Evolutionary conservation across 257 asterid genomes (phyloP), one percentile per base, ranked within the genome.

Genomic region (Handroanthus guayacan): DNA sequence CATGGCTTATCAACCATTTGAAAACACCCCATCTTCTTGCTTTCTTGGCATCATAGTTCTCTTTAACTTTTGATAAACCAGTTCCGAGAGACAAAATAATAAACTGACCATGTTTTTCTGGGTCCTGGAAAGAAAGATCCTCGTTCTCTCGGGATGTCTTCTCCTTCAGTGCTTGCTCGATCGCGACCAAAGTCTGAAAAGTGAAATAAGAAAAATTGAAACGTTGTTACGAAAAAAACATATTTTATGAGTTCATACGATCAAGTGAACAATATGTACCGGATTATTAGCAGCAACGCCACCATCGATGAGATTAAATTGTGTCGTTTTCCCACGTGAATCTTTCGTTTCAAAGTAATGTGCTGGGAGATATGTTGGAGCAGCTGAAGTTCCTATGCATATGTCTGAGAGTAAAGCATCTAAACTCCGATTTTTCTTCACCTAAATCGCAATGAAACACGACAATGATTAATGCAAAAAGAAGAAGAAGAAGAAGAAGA

Each of bases 31-130:
- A 80, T 10, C 54, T 62, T 62, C 44, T 45, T 11, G 72, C 77
- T 13, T 13, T n/a, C 5, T 55, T 14, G 13, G 83, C 72, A 12
- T 47, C 45, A 43, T 69, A 74, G 18, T 71, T 71, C 47, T 75
- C 39, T 37, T 79, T 82, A 3, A 13, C 18, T 72, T 78, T 82
- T 6, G 83, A 65, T 0, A 85, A 61, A 4, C 91, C 89, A 0
- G 87, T 80, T 63, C 93, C 91, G 10, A 88, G 0, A 3, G 90
- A 87, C 6, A 89, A 67, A 39, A 89, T 85, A 8, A 83, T 58
- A 16, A 84, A 73, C 4, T 86, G 75, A 1, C 80, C 67, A 7
- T 75, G 82, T 8, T 86, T 87, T 68, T 64, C 47, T 0, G 87
- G 79, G 18, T 72, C 50, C 25, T 75, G 63, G 3, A 78, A 79